phyloP scores from a whole-genome alignment of 768 basidiomycete genomes.

The Agaricus bisporus region DNA sequence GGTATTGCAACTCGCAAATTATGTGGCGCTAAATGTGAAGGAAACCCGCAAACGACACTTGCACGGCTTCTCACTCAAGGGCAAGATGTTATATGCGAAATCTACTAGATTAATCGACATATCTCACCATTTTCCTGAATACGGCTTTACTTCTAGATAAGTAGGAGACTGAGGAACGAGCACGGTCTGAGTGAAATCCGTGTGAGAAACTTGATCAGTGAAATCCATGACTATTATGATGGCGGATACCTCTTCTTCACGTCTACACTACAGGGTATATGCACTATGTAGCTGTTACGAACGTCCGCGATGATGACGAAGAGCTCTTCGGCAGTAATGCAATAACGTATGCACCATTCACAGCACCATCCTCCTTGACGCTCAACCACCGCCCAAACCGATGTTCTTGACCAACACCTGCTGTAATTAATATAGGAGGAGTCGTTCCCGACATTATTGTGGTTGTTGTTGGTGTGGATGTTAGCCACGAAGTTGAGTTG shows the following conservation, averaged over 20 bases:
- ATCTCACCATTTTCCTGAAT: neutral
- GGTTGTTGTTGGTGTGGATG: constrained; percentile 14
- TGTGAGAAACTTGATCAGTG: no score
- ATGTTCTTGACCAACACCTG: constrained; percentile 83
- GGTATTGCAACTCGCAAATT: constrained; percentile 34
- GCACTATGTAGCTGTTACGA: neutral
- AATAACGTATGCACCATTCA: constrained; percentile 69
- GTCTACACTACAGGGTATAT: no score
- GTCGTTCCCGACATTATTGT: constrained; percentile 15
- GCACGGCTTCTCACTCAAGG: constrained; percentile 47
- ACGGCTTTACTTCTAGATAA: no score
- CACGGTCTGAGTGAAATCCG: no score
- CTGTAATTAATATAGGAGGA: constrained; percentile 52
- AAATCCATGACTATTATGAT: no score
- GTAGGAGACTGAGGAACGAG: no score
- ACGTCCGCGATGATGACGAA: constrained; percentile 19
- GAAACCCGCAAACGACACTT: constrained; percentile 39
- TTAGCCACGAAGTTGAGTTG: constrained; percentile 18
- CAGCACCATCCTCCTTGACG: constrained; percentile 58
- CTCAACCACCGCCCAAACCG: constrained; percentile 86
- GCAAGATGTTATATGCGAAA: constrained; percentile 38
- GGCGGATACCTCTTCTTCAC: no score
- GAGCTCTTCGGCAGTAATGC: constrained; percentile 34
- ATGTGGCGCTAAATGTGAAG: constrained; percentile 28
- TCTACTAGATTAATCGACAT: constrained; percentile 32